Evolutionary conservation across 2,329 filamentous ascomycete species (phyloP).

Genomic region (Pleoardoris graminearum): DNA sequence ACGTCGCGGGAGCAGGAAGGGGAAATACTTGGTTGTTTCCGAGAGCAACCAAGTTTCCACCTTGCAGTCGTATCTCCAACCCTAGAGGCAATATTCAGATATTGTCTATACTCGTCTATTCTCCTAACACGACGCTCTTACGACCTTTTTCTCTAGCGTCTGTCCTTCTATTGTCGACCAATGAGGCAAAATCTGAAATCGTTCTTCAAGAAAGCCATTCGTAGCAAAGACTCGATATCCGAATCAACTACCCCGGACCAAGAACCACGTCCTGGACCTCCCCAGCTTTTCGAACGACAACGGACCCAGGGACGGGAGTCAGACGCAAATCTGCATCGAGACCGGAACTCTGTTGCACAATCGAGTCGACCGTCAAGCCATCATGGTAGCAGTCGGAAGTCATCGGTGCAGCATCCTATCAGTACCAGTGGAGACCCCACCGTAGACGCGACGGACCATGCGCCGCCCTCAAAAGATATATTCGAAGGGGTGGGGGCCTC

Average conservation of each 20-base stretch:
- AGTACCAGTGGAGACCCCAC: constrained; percentile 15
- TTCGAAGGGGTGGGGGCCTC: constrained; percentile 15
- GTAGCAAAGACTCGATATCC: background rate
- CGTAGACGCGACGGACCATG: background rate
- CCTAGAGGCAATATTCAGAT: background rate
- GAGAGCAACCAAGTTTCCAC: background rate
- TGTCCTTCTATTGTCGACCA: background rate
- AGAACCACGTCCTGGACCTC: constrained; percentile 1
- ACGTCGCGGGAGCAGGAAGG: background rate
- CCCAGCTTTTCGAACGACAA: background rate
- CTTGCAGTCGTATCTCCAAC: background rate
- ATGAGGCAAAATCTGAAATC: constrained; percentile 8
- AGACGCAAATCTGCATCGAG: background rate
- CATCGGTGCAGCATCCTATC: constrained; percentile 8
- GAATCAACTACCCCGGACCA: background rate
- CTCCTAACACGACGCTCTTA: background rate
- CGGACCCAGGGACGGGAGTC: background rate
- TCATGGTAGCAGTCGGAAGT: background rate
- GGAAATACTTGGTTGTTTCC: background rate
- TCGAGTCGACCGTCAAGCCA: background rate
- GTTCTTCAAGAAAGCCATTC: constrained; percentile 1
- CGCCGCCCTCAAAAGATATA: background rate
- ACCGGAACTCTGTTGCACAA: background rate
- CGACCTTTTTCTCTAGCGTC: background rate
- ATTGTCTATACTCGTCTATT: background rate